Evolutionary conservation across 2,329 filamentous ascomycete genomes (phyloP).

Genomic region (Paecilomyces formosus): DNA sequence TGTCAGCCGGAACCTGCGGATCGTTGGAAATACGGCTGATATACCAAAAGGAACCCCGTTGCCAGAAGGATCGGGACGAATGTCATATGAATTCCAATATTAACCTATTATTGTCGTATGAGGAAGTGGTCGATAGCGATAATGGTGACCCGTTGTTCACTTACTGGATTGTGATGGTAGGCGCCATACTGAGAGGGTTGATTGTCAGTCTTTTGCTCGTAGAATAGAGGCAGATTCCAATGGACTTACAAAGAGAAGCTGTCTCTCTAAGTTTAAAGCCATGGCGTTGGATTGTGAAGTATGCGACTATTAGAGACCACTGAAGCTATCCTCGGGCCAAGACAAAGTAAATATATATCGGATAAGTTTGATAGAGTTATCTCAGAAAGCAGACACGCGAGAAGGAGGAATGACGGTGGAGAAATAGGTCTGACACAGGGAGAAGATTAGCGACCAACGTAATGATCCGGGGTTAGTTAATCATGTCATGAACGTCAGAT

Average conservation of each 20-base stretch:
- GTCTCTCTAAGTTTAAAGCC: constrained; percentile 57
- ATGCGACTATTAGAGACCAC: neutral
- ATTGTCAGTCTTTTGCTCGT: constrained; percentile 1
- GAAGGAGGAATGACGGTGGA: neutral
- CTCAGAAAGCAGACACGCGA: neutral
- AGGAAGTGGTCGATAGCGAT: constrained; percentile 11
- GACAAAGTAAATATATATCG: neutral
- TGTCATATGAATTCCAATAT: constrained; percentile 56
- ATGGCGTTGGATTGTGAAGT: constrained; percentile 14
- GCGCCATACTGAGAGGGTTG: constrained; percentile 50
- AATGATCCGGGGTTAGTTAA: neutral
- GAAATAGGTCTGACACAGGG: neutral
- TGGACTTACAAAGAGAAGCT: constrained; percentile 55
- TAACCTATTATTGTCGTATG: constrained; percentile 45
- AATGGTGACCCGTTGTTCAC: constrained; percentile 10
- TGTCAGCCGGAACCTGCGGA: constrained; percentile 1
- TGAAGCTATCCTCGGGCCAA: neutral
- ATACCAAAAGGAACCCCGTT: constrained; percentile 53
- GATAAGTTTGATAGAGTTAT: neutral
- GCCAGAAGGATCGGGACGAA: constrained; percentile 57
- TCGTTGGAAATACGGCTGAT: constrained; percentile 10
- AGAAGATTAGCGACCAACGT: neutral
- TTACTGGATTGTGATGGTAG: constrained; percentile 58
- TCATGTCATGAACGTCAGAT: neutral
- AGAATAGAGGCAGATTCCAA: constrained; percentile 6